Base-by-base conservation (phyloP, 495 filamentous ascomycete genomes). In the Chaetomium fimeti region DNA sequence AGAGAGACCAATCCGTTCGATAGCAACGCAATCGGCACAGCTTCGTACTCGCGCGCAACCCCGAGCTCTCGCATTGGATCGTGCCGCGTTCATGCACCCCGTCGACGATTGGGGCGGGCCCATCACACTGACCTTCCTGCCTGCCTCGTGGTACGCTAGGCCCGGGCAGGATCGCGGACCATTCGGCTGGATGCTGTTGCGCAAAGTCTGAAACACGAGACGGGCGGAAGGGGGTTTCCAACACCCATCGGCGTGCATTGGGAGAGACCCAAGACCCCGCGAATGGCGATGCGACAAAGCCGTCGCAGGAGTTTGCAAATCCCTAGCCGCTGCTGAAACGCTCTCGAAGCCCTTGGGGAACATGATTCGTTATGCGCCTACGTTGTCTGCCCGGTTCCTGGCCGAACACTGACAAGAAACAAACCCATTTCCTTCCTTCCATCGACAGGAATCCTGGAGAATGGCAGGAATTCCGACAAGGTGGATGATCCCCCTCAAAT, bases 191-290 rank as follows among this genome's bases (percentile, higher is more conserved):
- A 63, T 63, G 61, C 45, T 43, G 66, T 67, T 61, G 67, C 57
- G 57, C 63, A 45, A 64, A 49, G 27, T 63, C 71, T 74, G 71
- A 74, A 74, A 74, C 72, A 69, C 66, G 69, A 72, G 71, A 66
- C 61, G n/a, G 71, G 65, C 58, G n/a, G 57, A 53, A 25, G 61
- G 60, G 58, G 22, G 36, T 9, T 55, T 66, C 38, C 57, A 61
- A 51, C 63, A 60, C 49, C 48, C 45, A 16, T 24, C 57, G 55
- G 38, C 29, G 27, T 56, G 60, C 65, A 36, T 53, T 38, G 20
- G 51, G 32, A 59, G 40, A 48, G 18, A 47, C 28, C 5, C 24
- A n/a, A 20, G 5, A 25, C 3, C 22, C 27, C 18, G 36, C 62
- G 62, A 65, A 65, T 65, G n/a, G 56, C 38, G 49, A 25, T 29